Percentiles rank a stretch among this genome's conserved stretches.
Evolutionary conservation across 257 asterid genomes (phyloP).

Genomic region (Rhazya stricta): DNA sequence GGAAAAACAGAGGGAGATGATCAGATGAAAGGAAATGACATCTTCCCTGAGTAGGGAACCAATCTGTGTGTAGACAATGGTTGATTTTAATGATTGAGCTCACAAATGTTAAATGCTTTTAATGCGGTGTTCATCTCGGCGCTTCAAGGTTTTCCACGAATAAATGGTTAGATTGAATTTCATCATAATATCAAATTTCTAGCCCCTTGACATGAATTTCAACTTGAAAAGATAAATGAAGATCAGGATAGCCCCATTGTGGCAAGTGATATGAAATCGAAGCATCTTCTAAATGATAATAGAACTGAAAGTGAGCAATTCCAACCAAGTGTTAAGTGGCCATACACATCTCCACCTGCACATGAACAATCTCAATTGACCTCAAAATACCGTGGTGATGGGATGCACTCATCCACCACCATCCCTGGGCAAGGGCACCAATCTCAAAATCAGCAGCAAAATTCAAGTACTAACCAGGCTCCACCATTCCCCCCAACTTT

Average conservation of each 20-base stretch:
- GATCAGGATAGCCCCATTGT: not conserved
- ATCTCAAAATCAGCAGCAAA: constrained; percentile 4
- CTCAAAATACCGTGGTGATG: not conserved
- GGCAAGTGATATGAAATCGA: not conserved
- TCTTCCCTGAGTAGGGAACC: too few relatives aligned
- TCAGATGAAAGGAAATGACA: too few relatives aligned
- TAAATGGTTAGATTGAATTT: not conserved
- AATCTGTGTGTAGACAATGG: not conserved
- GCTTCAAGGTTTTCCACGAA: not conserved
- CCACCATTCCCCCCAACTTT: not conserved
- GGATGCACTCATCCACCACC: not conserved
- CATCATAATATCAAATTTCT: not conserved
- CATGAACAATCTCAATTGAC: not conserved
- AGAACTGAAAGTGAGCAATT: not conserved
- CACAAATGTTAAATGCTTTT: not conserved
- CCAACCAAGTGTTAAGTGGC: not conserved
- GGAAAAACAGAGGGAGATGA: too few relatives aligned
- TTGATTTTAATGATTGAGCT: not conserved
- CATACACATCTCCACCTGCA: not conserved
- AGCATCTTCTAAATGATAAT: constrained; percentile 4
- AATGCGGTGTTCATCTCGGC: not conserved
- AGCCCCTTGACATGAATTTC: not conserved
- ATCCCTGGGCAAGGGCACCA: not conserved
- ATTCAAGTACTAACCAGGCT: not conserved
- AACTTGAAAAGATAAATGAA: not conserved